phyloP scores from a whole-genome alignment of 495 filamentous ascomycete genomes.

The Peziza echinospora region DNA sequence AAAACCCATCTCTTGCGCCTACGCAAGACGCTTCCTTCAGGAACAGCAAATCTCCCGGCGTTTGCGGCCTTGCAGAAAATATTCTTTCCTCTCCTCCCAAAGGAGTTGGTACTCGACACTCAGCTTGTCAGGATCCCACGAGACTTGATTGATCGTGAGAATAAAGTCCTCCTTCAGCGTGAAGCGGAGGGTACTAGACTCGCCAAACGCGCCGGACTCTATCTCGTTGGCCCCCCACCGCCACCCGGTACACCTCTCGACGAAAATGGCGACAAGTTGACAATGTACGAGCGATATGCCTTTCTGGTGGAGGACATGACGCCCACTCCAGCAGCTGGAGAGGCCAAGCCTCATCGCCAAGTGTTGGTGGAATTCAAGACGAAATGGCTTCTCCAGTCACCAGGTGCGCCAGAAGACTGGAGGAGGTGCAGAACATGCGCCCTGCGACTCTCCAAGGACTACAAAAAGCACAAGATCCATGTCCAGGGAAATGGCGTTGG shows the following conservation, averaged over 20 bases:
- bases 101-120: conserved; percentile 11
- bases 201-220: conserved; percentile 9
- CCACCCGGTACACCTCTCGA: background rate
- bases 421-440: conserved; percentile 75
- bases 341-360: conserved; percentile 10
- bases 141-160: conserved; percentile 7
- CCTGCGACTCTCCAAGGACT: conserved; percentile 22
- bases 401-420: conserved; percentile 42
- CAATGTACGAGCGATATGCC: conserved; percentile 32
- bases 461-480: conserved; percentile 2
- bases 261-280: background rate
- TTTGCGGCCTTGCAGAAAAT: conserved; percentile 10
- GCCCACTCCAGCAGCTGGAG: conserved; percentile 9
- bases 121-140: conserved; percentile 9
- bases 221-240: conserved; percentile 4
- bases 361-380: conserved; percentile 66
- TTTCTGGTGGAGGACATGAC: conserved; percentile 72
- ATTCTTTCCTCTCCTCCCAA: conserved; percentile 16
- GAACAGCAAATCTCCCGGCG: conserved; percentile 13
- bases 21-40: conserved; percentile 17
- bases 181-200: conserved; percentile 6
- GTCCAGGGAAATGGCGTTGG: conserved; percentile 5
- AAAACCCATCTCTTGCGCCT: conserved; percentile 12
- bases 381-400: conserved; percentile 80
- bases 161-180: conserved; percentile 1